These are phyloP conservation scores for Knoxdaviesia proteae DNA, from an alignment of 2,329 filamentous ascomycete genomes.

Conservation along the genomic window DNA sequence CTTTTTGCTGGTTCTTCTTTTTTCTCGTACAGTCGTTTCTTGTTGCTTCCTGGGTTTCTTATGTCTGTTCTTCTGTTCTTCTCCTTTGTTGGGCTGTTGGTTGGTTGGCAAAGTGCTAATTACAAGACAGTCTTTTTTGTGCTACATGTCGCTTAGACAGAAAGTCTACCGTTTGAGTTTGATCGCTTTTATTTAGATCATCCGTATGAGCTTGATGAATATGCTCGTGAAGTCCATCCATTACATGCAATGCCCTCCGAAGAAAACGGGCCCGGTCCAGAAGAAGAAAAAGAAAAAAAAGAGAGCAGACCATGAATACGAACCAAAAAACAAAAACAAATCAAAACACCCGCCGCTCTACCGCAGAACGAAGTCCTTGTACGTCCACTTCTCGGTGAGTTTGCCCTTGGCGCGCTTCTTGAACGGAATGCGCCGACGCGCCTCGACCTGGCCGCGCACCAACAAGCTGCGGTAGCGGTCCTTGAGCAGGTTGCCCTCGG, in stretches of 20 bases:
- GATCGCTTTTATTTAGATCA: no score
- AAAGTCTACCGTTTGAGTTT: no score
- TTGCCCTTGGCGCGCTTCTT: slow-evolving; percentile 64
- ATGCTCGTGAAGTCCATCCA: no score
- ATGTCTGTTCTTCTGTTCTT: no score
- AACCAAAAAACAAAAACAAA: slow-evolving; percentile 1
- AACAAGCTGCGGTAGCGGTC: slow-evolving; percentile 82
- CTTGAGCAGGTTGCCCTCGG: slow-evolving; percentile 85
- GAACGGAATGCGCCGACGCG: slow-evolving; percentile 57
- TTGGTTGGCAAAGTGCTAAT: no score
- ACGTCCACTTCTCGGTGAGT: slow-evolving; percentile 86
- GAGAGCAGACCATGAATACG: slow-evolving; percentile 1
- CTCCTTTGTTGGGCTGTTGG: no score
- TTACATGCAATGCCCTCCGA: no score
- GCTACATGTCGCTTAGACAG: no score
- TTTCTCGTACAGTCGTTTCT: not conserved
- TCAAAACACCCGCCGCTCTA: not conserved
- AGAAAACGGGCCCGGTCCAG: not conserved
- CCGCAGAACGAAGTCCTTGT: slow-evolving; percentile 60
- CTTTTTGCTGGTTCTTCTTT: not conserved
- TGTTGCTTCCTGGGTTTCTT: no score
- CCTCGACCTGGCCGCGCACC: slow-evolving; percentile 75
- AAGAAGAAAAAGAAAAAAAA: not conserved
- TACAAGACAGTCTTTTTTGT: no score
- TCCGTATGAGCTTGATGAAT: no score